Evolutionary conservation across 106 monocot species (phyloP), one percentile per base, ranked within the genome.

Genomic region (Acorus gramineus): DNA sequence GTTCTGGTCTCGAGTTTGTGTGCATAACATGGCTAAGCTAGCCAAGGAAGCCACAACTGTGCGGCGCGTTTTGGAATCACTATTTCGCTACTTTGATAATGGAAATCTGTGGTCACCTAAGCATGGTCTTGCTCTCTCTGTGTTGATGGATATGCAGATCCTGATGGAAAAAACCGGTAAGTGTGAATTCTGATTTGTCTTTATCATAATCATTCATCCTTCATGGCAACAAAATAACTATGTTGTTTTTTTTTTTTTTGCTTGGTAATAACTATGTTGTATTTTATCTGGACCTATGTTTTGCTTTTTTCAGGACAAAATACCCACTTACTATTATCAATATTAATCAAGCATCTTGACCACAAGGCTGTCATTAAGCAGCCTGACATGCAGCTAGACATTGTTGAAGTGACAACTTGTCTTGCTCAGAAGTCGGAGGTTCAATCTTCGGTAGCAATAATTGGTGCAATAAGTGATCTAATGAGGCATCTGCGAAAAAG

Each of bases 31-130:
- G 81, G 89, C 89, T 62, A 86, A 74, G 52, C 77, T 93, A 73
- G 89, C 93, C 44, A 89, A 74, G 69, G 93, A 89, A 75, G 93
- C 86, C 49, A 93, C 89, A 55, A 89, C 89, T 60, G 77, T 93
- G 11, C 80, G 89, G 0, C 80, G 86, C 53, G 89, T 93, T 59
- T 64, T 93, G 67, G 89, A 89, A 46, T 78, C 89, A 66, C 51
- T 86, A 43, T 93, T 93, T 84, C 82, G 86, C 50, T 89, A 81
- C 72, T 85, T 89, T 81, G 93, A 89, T 73, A 72, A 75, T 54
- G 76, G 72, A 11, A 77, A 82, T 54, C 60, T 79, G 52, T 89
- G 93, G 93, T 84, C 86, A 53, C 75, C 81, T 66, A 42, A 72
- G 54, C 66, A 77, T 51, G 89, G 93, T 48, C 77, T 86, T 70